A percentile compares a stretch with the other conserved stretches of the same genome.
Conservation (phyloP, 345 rosid genomes). For the Iberis pinnata region DNA sequence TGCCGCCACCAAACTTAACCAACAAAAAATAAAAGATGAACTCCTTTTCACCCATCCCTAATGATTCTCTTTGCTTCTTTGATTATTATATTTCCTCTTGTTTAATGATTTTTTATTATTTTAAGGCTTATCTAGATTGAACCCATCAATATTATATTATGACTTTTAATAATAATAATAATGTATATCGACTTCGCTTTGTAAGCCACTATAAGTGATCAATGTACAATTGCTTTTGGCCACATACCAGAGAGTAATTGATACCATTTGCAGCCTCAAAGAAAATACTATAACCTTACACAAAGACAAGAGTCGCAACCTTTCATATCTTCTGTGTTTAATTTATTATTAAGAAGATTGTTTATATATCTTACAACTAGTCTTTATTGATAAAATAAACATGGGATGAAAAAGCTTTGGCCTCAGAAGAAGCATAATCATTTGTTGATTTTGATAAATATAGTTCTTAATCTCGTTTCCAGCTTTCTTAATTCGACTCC, state of each 20-base stretch:
- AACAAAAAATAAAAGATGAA: constrained; percentile 11
- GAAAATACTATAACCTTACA: constrained; percentile 21
- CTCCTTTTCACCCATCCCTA: constrained; percentile 25
- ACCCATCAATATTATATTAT: constrained; percentile 20
- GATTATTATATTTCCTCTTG: background rate
- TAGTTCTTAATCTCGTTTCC: constrained; percentile 9
- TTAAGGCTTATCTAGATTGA: constrained; percentile 28
- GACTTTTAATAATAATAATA: constrained; percentile 14
- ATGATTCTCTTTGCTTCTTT: constrained; percentile 25
- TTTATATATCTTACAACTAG: background rate
- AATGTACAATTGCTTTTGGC: constrained; percentile 19
- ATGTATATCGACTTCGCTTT: constrained; percentile 16
- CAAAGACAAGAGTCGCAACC: constrained; percentile 24
- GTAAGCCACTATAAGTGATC: constrained; percentile 10
- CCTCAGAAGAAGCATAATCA: constrained; percentile 13
- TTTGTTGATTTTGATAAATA: background rate
- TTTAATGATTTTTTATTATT: constrained; percentile 16
- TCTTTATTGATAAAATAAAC: constrained; percentile 2
- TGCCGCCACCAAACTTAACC: constrained; percentile 29
- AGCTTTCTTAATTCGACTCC: background rate
- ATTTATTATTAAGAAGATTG: constrained; percentile 4
- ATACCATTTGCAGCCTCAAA: constrained; percentile 18
- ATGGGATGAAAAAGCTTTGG: background rate
- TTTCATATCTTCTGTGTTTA: constrained; percentile 7
- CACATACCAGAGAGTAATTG: constrained; percentile 19